Evolutionary conservation across 1,284 basidiomycete species (phyloP).

Genomic region (Trichosporon sp.): DNA sequence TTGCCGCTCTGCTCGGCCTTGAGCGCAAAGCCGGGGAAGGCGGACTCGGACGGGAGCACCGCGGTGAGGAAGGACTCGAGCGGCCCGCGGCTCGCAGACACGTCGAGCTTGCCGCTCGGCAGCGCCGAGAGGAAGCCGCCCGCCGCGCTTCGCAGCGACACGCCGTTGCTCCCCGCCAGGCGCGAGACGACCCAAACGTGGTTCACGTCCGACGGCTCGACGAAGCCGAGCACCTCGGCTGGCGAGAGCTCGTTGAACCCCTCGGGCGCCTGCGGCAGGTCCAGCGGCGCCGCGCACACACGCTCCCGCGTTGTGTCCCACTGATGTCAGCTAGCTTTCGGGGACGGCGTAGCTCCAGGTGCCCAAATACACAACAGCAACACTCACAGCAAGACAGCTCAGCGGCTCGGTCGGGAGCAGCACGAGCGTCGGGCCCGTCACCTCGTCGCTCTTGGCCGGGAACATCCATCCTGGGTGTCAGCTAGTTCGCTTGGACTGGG

Average conservation of each 20-base stretch:
- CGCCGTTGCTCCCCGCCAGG: slow-evolving; percentile 52
- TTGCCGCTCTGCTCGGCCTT: slow-evolving; percentile 34
- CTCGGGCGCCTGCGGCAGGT: slow-evolving; percentile 46
- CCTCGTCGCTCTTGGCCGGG: slow-evolving; percentile 43
- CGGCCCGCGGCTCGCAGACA: slow-evolving; percentile 45
- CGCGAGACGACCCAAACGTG: slow-evolving; percentile 54
- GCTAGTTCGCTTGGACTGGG: not conserved
- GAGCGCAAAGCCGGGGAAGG: slow-evolving; percentile 32
- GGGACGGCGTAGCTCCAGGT: not conserved
- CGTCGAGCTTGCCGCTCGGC: slow-evolving; percentile 40
- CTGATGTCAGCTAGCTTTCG: slow-evolving; percentile 28
- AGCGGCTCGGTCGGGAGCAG: slow-evolving; percentile 42
- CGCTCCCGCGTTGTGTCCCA: slow-evolving; percentile 43
- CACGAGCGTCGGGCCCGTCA: slow-evolving; percentile 51
- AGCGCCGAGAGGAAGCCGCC: slow-evolving; percentile 48
- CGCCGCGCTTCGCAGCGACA: slow-evolving; percentile 45
- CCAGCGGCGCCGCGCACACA: slow-evolving; percentile 45
- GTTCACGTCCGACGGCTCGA: slow-evolving; percentile 52
- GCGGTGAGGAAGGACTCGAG: slow-evolving; percentile 46
- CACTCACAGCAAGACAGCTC: slow-evolving; percentile 44
- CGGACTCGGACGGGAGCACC: slow-evolving; percentile 16
- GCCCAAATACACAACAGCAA: not conserved
- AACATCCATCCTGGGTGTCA: slow-evolving; percentile 49
- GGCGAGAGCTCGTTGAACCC: slow-evolving; percentile 41
- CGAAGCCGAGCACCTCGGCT: slow-evolving; percentile 37